These are phyloP conservation scores for Diaporthe sp. DNA, from an alignment of 2,329 filamentous ascomycete genomes.

Conservation along the genomic window DNA sequence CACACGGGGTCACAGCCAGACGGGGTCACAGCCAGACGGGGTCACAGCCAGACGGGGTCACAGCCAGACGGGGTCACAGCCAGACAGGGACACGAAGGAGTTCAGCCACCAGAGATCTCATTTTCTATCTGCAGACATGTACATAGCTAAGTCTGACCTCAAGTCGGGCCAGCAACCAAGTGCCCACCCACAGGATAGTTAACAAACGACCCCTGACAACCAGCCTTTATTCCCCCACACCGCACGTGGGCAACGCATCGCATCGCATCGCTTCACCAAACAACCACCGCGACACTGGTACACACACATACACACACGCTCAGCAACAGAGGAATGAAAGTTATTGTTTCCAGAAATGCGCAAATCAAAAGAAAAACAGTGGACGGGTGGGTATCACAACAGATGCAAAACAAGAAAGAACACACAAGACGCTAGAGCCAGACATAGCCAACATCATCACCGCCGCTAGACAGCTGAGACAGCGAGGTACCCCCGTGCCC, in stretches of 20 bases:
- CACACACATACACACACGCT: constrained; percentile 23
- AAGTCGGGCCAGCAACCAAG: not conserved
- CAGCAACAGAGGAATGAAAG: constrained; percentile 36
- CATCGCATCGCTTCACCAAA: not conserved
- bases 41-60: not conserved
- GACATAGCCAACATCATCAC: constrained; percentile 20
- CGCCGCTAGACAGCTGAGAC: not conserved
- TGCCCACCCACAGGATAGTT: not conserved
- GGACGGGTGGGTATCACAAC: constrained; percentile 39
- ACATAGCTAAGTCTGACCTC: constrained; percentile 1
- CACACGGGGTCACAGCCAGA: no score
- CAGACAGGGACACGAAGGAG: not conserved
- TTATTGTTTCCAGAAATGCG: constrained; percentile 41
- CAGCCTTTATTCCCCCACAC: constrained; percentile 29
- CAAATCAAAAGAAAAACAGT: constrained; percentile 8
- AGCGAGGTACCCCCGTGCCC: not conserved
- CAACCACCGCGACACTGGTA: not conserved
- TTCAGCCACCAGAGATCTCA: constrained; percentile 27
- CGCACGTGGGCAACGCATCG: constrained; percentile 11
- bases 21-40: not conserved
- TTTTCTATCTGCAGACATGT: constrained; percentile 24
- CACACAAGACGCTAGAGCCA: constrained; percentile 27
- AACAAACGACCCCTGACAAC: constrained; percentile 4
- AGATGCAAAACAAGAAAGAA: constrained; percentile 15
- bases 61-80: not conserved